Percentiles rank a stretch among this genome's conserved stretches.
These are phyloP conservation scores for Zasmidium cellare DNA, from an alignment of 2,329 filamentous ascomycete species.

Conservation along the genomic window DNA sequence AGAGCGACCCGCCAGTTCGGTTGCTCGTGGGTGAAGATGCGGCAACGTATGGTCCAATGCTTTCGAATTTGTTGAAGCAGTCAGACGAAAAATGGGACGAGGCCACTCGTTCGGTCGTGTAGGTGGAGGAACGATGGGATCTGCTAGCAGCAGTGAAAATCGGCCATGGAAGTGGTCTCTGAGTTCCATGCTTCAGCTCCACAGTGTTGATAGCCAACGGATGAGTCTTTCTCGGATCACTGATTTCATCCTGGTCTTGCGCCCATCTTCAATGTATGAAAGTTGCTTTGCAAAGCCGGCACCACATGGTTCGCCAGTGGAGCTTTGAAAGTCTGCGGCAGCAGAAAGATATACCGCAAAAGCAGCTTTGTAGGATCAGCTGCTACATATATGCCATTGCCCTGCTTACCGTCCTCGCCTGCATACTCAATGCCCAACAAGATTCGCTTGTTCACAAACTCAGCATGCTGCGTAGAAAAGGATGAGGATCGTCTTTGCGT, in stretches of 20 bases:
- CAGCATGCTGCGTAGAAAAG: slow-evolving; percentile 1
- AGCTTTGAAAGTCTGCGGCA: slow-evolving; percentile 2
- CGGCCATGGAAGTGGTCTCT: no score
- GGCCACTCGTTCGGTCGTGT: neutral
- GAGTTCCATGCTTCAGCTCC: no score
- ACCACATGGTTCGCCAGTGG: slow-evolving; percentile 8
- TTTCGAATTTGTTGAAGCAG: neutral
- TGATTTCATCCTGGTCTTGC: no score
- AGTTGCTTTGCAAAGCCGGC: slow-evolving; percentile 4
- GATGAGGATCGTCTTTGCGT: neutral
- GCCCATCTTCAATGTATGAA: slow-evolving; percentile 4
- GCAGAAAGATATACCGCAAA: slow-evolving; percentile 7
- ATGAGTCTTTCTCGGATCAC: no score
- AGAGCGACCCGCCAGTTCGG: slow-evolving; percentile 96
- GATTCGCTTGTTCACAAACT: slow-evolving; percentile 3
- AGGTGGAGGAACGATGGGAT: neutral
- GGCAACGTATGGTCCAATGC: neutral
- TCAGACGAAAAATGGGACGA: neutral
- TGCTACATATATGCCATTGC: slow-evolving; percentile 8
- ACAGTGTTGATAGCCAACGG: no score
- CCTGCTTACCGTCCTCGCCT: neutral
- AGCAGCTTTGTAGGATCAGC: slow-evolving; percentile 8
- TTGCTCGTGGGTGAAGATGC: slow-evolving; percentile 39
- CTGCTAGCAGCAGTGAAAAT: no score
- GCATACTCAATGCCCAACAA: slow-evolving; percentile 13